Percentiles rank a stretch among this genome's conserved stretches.
Evolutionary conservation across 805 yeast genomes (phyloP).

Genomic region (Cyberlindnera veronae): DNA sequence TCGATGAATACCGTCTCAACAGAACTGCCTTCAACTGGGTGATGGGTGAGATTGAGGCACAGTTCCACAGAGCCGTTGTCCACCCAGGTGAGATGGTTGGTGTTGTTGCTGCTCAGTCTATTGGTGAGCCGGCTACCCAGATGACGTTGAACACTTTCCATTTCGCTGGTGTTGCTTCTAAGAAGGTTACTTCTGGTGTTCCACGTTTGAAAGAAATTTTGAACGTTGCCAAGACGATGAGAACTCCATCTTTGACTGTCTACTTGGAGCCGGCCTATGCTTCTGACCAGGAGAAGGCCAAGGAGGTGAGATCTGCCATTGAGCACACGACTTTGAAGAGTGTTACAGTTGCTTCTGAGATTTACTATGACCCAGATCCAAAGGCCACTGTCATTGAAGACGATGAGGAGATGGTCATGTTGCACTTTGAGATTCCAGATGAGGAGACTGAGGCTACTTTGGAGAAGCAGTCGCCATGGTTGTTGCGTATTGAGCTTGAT

Average conservation of each 20-base stretch:
- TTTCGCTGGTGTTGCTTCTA: constrained; percentile 96
- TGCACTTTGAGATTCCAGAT: constrained; percentile 96
- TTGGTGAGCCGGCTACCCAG: constrained; percentile 98
- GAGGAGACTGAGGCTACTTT: constrained; percentile 93
- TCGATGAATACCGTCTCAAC: constrained; percentile 85
- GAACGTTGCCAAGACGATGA: constrained; percentile 96
- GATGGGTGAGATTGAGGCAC: constrained; percentile 88
- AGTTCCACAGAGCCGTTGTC: constrained; percentile 85
- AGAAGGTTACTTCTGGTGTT: constrained; percentile 94
- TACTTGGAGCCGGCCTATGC: constrained; percentile 79
- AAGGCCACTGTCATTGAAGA: constrained; percentile 94
- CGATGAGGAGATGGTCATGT: constrained; percentile 95
- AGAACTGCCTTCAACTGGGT: constrained; percentile 94
- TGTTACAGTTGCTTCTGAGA: constrained; percentile 96
- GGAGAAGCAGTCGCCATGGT: constrained; percentile 97
- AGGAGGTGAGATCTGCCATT: constrained; percentile 91
- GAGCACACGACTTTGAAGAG: constrained; percentile 94
- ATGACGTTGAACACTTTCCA: constrained; percentile 98
- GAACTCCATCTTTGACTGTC: constrained; percentile 99
- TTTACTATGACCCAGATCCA: constrained; percentile 97
- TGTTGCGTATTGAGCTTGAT: constrained; percentile 91
- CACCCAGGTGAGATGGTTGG: constrained; percentile 99
- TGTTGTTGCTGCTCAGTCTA: constrained; percentile 94
- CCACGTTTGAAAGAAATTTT: constrained; percentile 97
- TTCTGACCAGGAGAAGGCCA: constrained; percentile 88